A percentile compares a stretch with the other conserved stretches of the same genome.
phyloP scores from a whole-genome alignment of 805 yeast species.

The Yarrowia sp. region DNA sequence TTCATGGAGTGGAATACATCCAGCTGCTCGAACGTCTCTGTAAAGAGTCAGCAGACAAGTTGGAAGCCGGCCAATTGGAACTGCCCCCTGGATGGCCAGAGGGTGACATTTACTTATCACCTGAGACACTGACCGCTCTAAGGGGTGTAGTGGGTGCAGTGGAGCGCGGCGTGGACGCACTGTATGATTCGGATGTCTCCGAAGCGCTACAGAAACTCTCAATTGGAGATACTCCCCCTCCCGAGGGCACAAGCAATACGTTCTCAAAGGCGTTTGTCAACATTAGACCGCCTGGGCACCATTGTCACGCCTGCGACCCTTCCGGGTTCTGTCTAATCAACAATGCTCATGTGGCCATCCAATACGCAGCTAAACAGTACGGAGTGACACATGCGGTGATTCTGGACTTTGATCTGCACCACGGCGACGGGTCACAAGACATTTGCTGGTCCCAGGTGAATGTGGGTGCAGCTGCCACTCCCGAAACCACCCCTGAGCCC shows the following conservation, averaged over 20 bases:
- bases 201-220: slow-evolving; percentile 45
- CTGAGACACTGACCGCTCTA: slow-evolving; percentile 69
- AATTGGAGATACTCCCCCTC: slow-evolving; percentile 9
- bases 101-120: slow-evolving; percentile 78
- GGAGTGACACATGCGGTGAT: slow-evolving; percentile 81
- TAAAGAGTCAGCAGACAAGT: slow-evolving; percentile 59
- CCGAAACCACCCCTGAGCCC: slow-evolving; percentile 19
- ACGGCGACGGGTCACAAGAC: slow-evolving; percentile 90
- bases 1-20: slow-evolving; percentile 60
- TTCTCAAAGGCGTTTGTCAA: slow-evolving; percentile 61
- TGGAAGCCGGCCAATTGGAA: slow-evolving; percentile 64
- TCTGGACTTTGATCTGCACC: slow-evolving; percentile 83
- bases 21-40: slow-evolving; percentile 6
- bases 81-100: slow-evolving; percentile 84
- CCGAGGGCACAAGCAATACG: not conserved
- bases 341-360: slow-evolving; percentile 81
- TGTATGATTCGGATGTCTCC: slow-evolving; percentile 50
- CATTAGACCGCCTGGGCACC: slow-evolving; percentile 87
- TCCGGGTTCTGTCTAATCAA: slow-evolving; percentile 84
- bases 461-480: slow-evolving; percentile 4
- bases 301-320: slow-evolving; percentile 81
- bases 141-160: slow-evolving; percentile 81
- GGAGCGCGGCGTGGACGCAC: slow-evolving; percentile 70
- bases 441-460: slow-evolving; percentile 80
- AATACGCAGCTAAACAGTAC: slow-evolving; percentile 69